These are phyloP conservation scores for Carex littledalei DNA, from an alignment of 176 grass and related monocot genomes.

Conservation along the genomic window DNA sequence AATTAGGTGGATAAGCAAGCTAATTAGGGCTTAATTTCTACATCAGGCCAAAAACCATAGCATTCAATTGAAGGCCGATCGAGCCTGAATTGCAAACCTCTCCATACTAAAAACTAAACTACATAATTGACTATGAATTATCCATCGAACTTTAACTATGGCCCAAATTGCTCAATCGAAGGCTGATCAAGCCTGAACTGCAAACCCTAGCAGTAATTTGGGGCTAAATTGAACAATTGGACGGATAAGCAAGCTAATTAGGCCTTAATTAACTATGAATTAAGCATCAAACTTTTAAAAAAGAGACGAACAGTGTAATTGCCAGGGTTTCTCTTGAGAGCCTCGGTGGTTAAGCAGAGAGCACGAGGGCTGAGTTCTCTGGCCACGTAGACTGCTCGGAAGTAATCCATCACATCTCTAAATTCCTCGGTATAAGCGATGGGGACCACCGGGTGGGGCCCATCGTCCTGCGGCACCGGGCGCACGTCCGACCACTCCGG, in stretches of 20 bases:
- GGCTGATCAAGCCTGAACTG: background rate
- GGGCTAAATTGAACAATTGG: background rate
- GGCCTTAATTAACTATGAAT: background rate
- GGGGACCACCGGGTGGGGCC: constrained; percentile 53
- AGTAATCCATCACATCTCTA: constrained; percentile 91
- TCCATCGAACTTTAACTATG: too few relatives aligned
- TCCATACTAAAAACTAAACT: too few relatives aligned
- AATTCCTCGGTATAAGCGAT: constrained; percentile 70
- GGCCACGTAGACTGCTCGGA: constrained; percentile 70
- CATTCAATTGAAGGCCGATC: too few relatives aligned
- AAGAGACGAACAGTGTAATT: constrained; percentile 37
- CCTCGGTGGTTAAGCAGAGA: constrained; percentile 57
- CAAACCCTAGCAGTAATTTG: background rate
- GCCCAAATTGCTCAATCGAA: background rate
- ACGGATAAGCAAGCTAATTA: background rate
- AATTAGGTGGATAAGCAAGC: too few relatives aligned
- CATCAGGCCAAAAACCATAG: too few relatives aligned
- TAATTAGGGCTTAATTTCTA: too few relatives aligned
- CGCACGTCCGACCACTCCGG: constrained; percentile 66
- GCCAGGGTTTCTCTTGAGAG: constrained; percentile 61
- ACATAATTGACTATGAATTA: too few relatives aligned
- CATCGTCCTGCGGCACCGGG: constrained; percentile 68
- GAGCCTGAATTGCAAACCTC: too few relatives aligned
- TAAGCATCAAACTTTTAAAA: too few relatives aligned
- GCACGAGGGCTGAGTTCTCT: constrained; percentile 61